Percentiles rank a stretch among this genome's conserved stretches.
phyloP scores from a whole-genome alignment of 768 basidiomycete species.

The Trichaptum fuscoviolaceum region DNA sequence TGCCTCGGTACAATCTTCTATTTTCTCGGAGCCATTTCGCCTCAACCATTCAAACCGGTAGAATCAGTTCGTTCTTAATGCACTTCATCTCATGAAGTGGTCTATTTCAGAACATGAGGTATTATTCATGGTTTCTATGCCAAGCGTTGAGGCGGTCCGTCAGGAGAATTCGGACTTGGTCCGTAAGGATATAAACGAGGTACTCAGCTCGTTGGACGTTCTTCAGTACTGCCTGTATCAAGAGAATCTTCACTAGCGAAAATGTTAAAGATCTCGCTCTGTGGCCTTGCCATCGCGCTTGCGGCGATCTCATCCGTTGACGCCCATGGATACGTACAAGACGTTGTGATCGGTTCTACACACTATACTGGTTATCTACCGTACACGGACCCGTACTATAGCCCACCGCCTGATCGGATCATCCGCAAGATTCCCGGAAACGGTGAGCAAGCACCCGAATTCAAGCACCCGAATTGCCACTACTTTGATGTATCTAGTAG shows the following conservation, averaged over 20 bases:
- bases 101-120: not conserved
- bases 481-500: not conserved
- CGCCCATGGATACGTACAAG: conserved; percentile 38
- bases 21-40: not conserved
- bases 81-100: not conserved
- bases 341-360: conserved; percentile 28
- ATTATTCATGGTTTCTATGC: not conserved
- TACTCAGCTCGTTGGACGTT: not conserved
- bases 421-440: conserved; percentile 39
- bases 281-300: not conserved
- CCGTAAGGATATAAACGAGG: not conserved
- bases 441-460: conserved; percentile 19
- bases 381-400: conserved; percentile 32
- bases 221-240: not conserved
- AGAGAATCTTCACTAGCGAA: not conserved
- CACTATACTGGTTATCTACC: conserved; percentile 35
- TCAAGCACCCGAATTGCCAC: not conserved
- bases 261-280: not conserved
- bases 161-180: not conserved
- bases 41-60: not conserved
- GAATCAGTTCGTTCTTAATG: not conserved
- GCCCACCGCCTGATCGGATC: conserved; percentile 33
- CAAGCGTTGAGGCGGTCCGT: not conserved
- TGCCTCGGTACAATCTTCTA: not conserved
- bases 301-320: conserved; percentile 16